Evolutionary conservation across 1,284 basidiomycete species (phyloP), one percentile per base, ranked within the genome.

Genomic region (Athelia psychrophila): DNA sequence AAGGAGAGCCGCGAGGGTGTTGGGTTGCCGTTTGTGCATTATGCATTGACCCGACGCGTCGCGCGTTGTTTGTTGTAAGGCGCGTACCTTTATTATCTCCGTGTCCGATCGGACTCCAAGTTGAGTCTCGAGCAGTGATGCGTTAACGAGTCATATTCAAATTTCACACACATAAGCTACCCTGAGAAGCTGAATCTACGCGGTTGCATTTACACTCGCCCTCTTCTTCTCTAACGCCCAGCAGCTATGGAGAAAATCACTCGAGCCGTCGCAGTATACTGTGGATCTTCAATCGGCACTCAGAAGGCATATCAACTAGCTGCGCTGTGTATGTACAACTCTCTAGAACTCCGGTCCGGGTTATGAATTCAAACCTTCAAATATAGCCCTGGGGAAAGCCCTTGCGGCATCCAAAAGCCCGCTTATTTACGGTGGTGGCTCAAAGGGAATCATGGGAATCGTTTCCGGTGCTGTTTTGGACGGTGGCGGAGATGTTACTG

Each of bases 391-490:
- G 13, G 95, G 91, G 36, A 68, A 72, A 47, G 88, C 92, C 0
- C 73, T 96, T 22, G 92, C 85, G 2, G 69, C 68, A 23, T 70
- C 79, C n/a, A 72, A 77, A 3, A 76, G 85, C 13, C 80, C 84
- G 3, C 76, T 97, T 23, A 80, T 97, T 1, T 97, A 97, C 65
- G 94, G 94, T 3, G 95, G 94, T 16, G 94, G 93, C 0, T 78
- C 79, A 12, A 76, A 78, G 27, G 94, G 94, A 0, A 78, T 95
- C 58, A 97, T 97, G 94, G 94, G 94, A 47, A 72, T 84, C 40
- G 85, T 94, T 8, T 92, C 93, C 0, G 75, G 80, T 27, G 74
- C 91, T 1, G 85, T 80, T 0, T 71, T 91, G 16, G 73, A 85
- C 56, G 72, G 73, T 1, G 88, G 88, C 15, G 92, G 93, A 1